phyloP scores from a whole-genome alignment of 306 rosid genomes.

The Glycine latifolia region DNA sequence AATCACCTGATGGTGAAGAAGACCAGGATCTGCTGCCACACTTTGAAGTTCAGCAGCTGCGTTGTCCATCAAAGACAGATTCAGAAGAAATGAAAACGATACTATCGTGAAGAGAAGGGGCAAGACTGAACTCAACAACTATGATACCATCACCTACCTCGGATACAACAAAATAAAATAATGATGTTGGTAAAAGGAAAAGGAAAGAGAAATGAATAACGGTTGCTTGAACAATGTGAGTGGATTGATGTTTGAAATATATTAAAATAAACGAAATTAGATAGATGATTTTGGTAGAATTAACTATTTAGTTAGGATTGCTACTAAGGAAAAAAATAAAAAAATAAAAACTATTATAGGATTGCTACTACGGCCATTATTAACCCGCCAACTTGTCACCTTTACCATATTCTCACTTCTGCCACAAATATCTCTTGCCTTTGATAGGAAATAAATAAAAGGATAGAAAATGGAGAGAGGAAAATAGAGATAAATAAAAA shows the following conservation, averaged over 20 bases:
- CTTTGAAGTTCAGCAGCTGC: constrained; percentile 42
- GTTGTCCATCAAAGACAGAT: constrained; percentile 41
- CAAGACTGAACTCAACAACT: constrained; percentile 7
- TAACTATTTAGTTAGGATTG: no score
- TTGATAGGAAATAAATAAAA: neutral
- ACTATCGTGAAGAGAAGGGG: neutral
- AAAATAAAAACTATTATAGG: neutral
- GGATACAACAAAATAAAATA: constrained; percentile 20
- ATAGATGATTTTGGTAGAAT: neutral
- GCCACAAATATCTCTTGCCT: neutral
- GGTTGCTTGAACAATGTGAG: neutral
- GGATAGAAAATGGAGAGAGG: neutral
- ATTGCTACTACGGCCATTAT: neutral
- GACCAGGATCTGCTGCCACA: constrained; percentile 43
- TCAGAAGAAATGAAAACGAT: neutral
- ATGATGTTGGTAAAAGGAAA: neutral
- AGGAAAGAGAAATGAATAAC: neutral
- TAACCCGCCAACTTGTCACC: constrained; percentile 14
- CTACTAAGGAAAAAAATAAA: no score
- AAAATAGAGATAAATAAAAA: neutral
- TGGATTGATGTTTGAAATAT: neutral
- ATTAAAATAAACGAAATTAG: neutral
- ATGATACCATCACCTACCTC: neutral
- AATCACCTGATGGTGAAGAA: constrained; percentile 45
- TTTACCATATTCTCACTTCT: neutral